Evolutionary conservation across 2,329 filamentous ascomycete genomes (phyloP).

Genomic region (Nemania bipapillata): DNA sequence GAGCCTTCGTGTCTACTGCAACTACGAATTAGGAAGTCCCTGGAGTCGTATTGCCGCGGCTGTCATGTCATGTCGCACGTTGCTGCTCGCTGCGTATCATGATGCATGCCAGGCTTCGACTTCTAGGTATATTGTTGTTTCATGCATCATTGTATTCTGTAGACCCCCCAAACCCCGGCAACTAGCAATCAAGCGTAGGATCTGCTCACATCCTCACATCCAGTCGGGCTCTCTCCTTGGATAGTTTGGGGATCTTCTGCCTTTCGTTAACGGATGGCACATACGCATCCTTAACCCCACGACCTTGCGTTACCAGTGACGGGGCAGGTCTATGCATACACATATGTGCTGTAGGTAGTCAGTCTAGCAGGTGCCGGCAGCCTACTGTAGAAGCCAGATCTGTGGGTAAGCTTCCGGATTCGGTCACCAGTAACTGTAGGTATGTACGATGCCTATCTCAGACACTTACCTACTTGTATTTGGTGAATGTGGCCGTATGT

Average conservation of each 20-base stretch:
- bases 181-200: slow-evolving; percentile 1
- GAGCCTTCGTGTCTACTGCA: not conserved
- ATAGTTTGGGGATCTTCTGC: slow-evolving; percentile 25
- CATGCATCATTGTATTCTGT: slow-evolving; percentile 3
- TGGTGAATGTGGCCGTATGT: too few species aligned
- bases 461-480: not conserved
- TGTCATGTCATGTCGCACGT: slow-evolving; percentile 13
- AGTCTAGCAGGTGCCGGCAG: slow-evolving; percentile 5
- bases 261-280: slow-evolving; percentile 31
- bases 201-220: slow-evolving; percentile 5
- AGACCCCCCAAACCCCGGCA: slow-evolving; percentile 4
- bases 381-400: slow-evolving; percentile 25
- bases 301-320: slow-evolving; percentile 30
- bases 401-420: slow-evolving; percentile 18
- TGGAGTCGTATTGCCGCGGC: not conserved
- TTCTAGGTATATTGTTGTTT: slow-evolving; percentile 4
- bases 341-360: slow-evolving; percentile 11
- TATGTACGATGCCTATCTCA: too few species aligned
- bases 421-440: slow-evolving; percentile 4
- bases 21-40: not conserved
- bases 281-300: slow-evolving; percentile 29
- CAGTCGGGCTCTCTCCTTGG: slow-evolving; percentile 33
- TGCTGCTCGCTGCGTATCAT: slow-evolving; percentile 16
- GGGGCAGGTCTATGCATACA: not conserved
- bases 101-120: slow-evolving; percentile 14